A percentile compares a stretch with the other conserved stretches of the same genome.
phyloP scores from a whole-genome alignment of 768 basidiomycete genomes.

The Hirschioporus abietinus region DNA sequence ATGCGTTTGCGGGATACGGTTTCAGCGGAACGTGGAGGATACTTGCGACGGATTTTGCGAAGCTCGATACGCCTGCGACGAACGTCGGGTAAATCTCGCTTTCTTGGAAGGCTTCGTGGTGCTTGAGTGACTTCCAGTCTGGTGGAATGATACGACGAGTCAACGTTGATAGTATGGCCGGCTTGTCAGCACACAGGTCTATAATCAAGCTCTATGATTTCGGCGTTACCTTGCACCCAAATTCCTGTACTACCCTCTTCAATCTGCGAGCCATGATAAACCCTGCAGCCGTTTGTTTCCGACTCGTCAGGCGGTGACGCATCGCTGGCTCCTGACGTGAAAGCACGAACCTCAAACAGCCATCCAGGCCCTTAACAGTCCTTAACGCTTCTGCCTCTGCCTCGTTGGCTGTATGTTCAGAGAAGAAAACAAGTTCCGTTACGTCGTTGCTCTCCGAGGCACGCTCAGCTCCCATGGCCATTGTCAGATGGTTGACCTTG shows the following conservation, averaged over 20 bases:
- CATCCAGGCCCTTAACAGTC: not conserved
- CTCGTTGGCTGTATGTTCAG: constrained; percentile 2
- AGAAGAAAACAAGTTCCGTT: constrained; percentile 3
- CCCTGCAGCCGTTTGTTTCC: not conserved
- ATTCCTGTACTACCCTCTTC: not conserved
- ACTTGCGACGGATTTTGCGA: constrained; percentile 2
- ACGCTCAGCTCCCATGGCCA: not conserved
- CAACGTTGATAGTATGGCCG: not conserved
- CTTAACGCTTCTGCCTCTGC: not conserved
- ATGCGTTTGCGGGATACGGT: not conserved
- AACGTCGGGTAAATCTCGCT: not conserved
- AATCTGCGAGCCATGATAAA: constrained; percentile 1
- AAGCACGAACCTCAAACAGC: not conserved
- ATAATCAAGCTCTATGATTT: not conserved
- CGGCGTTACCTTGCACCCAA: not conserved
- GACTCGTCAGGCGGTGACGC: not conserved
- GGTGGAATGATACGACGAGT: not conserved
- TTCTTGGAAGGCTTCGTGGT: constrained; percentile 1
- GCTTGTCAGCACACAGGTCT: not conserved
- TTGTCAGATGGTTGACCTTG: not conserved
- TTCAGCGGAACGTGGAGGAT: constrained; percentile 2
- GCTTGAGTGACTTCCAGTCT: not conserved
- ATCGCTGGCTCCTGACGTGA: not conserved
- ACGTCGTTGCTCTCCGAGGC: not conserved
- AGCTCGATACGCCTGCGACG: not conserved